Evolutionary conservation across 1,284 basidiomycete species (phyloP).

Genomic region (Agroathelia rolfsii): DNA sequence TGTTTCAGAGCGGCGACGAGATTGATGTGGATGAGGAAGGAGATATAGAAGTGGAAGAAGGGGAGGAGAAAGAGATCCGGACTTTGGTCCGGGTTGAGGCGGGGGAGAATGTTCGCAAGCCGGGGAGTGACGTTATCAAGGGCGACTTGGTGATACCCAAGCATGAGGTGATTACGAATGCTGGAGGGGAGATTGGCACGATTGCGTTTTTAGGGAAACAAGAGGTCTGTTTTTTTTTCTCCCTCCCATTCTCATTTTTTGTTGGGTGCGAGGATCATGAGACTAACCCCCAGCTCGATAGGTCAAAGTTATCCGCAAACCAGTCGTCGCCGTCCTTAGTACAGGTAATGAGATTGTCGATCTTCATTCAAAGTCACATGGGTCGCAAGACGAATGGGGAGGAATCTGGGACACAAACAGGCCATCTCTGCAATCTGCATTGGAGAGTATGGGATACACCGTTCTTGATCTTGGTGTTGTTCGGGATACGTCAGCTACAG

Average conservation of each 20-base stretch:
- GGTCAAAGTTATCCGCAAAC: constrained; percentile 63
- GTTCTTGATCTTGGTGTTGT: constrained; percentile 78
- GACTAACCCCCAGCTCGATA: constrained; percentile 21
- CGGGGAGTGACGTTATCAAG: constrained; percentile 64
- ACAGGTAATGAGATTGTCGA: constrained; percentile 81
- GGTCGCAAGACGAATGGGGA: constrained; percentile 42
- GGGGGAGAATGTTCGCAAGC: constrained; percentile 66
- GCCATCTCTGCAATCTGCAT: constrained; percentile 61
- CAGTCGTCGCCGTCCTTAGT: constrained; percentile 70
- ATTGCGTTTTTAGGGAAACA: constrained; percentile 69
- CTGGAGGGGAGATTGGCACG: constrained; percentile 82
- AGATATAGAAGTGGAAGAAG: constrained; percentile 32
- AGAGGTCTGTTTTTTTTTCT: constrained; percentile 33
- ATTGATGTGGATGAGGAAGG: constrained; percentile 13
- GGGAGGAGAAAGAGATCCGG: constrained; percentile 63
- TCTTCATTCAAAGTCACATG: constrained; percentile 32
- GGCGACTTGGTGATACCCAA: constrained; percentile 61
- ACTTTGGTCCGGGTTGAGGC: constrained; percentile 52
- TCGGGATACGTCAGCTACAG: constrained; percentile 41
- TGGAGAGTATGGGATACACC: constrained; percentile 67
- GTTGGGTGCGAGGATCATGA: neutral
- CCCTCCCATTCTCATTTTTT: constrained; percentile 1
- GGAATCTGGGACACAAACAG: constrained; percentile 80
- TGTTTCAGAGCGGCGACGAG: constrained; percentile 21
- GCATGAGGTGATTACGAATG: constrained; percentile 50